Evolutionary conservation across 768 basidiomycete genomes (phyloP).

Genomic region (Exidia glandulosa): DNA sequence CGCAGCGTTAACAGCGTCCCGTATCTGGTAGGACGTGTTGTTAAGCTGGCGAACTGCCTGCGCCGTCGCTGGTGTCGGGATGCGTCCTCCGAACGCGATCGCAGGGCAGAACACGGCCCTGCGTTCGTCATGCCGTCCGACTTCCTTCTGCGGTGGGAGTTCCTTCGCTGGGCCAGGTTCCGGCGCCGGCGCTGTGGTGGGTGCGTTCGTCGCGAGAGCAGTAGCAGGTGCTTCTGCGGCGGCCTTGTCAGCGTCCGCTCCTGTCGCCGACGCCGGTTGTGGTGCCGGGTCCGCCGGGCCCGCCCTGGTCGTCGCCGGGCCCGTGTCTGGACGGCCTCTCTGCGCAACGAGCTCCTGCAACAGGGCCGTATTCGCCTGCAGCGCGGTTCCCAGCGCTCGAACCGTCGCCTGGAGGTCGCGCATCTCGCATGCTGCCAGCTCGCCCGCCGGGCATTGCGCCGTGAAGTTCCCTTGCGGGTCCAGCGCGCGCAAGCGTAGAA

Average conservation of each 20-base stretch:
- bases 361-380: background rate
- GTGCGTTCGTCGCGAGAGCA: too few species aligned
- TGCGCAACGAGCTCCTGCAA: background rate
- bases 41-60: background rate
- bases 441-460: background rate
- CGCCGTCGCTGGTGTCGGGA: background rate
- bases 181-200: too few species aligned
- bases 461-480: background rate
- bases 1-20: background rate
- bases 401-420: background rate
- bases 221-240: background rate
- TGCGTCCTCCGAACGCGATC: background rate
- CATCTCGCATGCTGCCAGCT: background rate
- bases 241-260: too few species aligned
- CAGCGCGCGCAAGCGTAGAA: background rate
- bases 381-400: background rate
- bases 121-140: background rate
- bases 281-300: too few species aligned
- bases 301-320: too few species aligned
- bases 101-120: background rate
- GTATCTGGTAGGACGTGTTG: background rate
- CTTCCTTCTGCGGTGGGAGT: background rate
- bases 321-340: too few species aligned
- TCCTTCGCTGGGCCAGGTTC: too few species aligned
- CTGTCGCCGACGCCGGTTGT: too few species aligned